Conservation (phyloP, 2,329 filamentous ascomycete genomes). For the Zopfia rhizophila region DNA sequence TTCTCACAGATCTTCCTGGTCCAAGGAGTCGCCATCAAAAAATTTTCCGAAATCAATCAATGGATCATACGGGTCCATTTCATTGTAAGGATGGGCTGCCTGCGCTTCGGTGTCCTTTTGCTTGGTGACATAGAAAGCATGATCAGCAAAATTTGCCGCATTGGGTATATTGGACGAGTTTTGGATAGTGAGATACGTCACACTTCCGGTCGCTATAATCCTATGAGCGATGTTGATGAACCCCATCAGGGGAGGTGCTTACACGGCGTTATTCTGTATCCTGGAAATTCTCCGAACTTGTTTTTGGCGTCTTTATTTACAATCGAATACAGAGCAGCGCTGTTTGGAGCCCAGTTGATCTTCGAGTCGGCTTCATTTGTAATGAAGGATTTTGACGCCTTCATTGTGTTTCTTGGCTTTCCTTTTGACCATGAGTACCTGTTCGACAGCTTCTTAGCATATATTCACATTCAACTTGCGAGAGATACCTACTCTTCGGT, state of each 20-base stretch:
- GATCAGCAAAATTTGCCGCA: constrained; percentile 59
- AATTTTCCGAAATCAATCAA: constrained; percentile 62
- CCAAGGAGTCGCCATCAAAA: constrained; percentile 56
- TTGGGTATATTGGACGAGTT: constrained; percentile 59
- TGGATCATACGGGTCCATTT: constrained; percentile 57
- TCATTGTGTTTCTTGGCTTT: constrained; percentile 62
- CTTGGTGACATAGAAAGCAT: constrained; percentile 61
- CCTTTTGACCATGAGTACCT: constrained; percentile 61
- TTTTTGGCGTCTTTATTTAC: constrained; percentile 62
- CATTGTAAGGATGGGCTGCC: constrained; percentile 57
- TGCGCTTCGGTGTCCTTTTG: constrained; percentile 63
- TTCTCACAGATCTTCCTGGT: constrained; percentile 45
- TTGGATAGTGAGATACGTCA: constrained; percentile 56
- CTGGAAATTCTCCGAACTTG: constrained; percentile 60
- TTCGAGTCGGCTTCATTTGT: constrained; percentile 43
- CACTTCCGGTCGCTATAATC: no score
- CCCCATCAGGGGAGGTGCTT: constrained; percentile 1
- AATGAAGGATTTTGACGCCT: constrained; percentile 55
- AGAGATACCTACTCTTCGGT: no score
- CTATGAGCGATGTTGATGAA: no score
- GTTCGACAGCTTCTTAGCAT: no score
- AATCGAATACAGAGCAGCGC: constrained; percentile 56
- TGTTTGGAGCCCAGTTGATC: constrained; percentile 59
- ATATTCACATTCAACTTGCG: no score
- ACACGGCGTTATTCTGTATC: constrained; percentile 55